Percentiles rank a stretch among this genome's conserved stretches.
phyloP scores from a whole-genome alignment of 2,329 filamentous ascomycete genomes.

The Colletotrichum sp. region DNA sequence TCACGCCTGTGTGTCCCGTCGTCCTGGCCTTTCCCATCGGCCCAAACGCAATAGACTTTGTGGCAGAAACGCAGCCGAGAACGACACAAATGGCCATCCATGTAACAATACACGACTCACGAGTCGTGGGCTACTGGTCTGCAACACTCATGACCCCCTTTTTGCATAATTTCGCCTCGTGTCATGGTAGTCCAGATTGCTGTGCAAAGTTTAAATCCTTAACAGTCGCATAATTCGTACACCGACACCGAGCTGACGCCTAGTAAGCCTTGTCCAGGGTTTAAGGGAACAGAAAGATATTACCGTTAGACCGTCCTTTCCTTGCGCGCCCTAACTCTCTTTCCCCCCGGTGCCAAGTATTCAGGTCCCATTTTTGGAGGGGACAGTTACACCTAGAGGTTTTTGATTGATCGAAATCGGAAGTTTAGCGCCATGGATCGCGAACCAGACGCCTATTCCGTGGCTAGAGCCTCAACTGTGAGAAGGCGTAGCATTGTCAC shows the following conservation, averaged over 20 bases:
- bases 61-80: background rate
- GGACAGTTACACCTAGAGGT: background rate
- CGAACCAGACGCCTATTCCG: background rate
- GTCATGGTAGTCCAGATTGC: background rate
- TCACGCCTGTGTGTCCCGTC: background rate
- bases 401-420: background rate
- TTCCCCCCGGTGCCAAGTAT: background rate
- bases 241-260: background rate
- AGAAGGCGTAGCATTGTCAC: background rate
- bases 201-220: background rate
- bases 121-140: background rate
- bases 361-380: background rate
- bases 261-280: background rate
- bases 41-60: background rate
- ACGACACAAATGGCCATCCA: background rate
- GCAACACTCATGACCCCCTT: background rate
- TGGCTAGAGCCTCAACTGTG: background rate
- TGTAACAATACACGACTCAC: background rate
- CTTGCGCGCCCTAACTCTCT: background rate
- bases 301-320: background rate
- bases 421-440: background rate
- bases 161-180: background rate
- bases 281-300: background rate
- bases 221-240: background rate
- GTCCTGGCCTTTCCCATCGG: background rate